Conservation (phyloP, 495 filamentous ascomycete species). For the Lineolata rhizophorae region DNA sequence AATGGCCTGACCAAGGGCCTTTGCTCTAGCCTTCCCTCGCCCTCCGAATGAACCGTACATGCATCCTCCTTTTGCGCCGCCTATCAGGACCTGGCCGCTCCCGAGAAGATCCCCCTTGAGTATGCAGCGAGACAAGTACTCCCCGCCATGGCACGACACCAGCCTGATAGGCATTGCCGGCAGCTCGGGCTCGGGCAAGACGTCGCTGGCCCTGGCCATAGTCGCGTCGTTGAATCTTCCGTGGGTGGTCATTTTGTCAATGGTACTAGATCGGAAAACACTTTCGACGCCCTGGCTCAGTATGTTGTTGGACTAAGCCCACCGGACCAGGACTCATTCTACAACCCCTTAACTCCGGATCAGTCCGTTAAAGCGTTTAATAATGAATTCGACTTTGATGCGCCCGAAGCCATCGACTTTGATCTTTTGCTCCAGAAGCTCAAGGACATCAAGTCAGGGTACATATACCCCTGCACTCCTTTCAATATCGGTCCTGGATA, state of each 20-base stretch:
- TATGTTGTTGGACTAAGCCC: no score
- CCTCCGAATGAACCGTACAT: no score
- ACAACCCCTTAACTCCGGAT: constrained; percentile 61
- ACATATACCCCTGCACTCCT: constrained; percentile 13
- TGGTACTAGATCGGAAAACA: constrained; percentile 32
- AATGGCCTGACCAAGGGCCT: no score
- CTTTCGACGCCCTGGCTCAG: constrained; percentile 4
- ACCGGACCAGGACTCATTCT: constrained; percentile 65
- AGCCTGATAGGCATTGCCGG: constrained; percentile 93
- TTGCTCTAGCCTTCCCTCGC: no score
- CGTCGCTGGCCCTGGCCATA: constrained; percentile 81
- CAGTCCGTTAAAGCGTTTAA: constrained; percentile 53
- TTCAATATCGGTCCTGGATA: constrained; percentile 1
- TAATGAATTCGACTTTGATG: constrained; percentile 92
- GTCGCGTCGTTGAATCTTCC: constrained; percentile 75
- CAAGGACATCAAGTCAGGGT: constrained; percentile 78
- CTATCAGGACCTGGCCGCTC: no score
- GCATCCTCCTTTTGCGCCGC: no score
- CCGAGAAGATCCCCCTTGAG: no score
- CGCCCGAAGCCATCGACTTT: constrained; percentile 88
- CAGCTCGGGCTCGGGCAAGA: constrained; percentile 91
- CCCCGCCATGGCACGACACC: constrained; percentile 81
- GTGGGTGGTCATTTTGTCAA: constrained; percentile 93
- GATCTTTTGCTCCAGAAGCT: constrained; percentile 67
- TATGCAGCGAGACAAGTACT: constrained; percentile 42